Base-by-base conservation (phyloP, 2,329 filamentous ascomycete species). In the Seiridium cupressi region DNA sequence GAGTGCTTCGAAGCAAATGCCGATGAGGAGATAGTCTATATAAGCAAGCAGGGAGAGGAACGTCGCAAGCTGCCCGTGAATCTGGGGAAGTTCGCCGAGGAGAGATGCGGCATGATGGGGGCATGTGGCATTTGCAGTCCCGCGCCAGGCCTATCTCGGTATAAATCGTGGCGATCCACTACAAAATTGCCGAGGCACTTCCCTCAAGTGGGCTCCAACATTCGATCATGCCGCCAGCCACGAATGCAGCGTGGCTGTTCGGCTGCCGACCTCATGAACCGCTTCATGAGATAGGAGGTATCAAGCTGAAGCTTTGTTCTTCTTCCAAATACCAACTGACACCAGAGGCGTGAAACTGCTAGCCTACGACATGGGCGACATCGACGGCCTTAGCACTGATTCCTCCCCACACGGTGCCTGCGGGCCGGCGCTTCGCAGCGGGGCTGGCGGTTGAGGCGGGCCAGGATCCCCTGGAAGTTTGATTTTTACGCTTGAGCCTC, bases 61-160 rank as follows among this genome's bases (percentile, higher is more conserved):
- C 18, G 18, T 26, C 18, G 18, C 18, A 26, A 26, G 18, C 18
- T 26, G 18, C 18, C 18, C 18, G 42, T 46, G 55, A 54, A 51
- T 59, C 57, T 54, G 57, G 57, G 57, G 57, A 59, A 55, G 51
- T 44, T 55, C 51, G 51, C 51, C 51, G 51, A 44, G 36, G 36
- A 38, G n/a, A 8, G 36, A 55, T 55, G 36, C 38, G 31, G 51
- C 35, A 38, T 53, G 49, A 53, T 36, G 49, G 7, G 49, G 49
- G 49, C 38, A 55, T 38, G 51, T 54, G 51, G 51, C 51, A 54
- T 34, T 26, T 26, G n/a, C 40, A 9, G 11, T 31, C 26, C 10
- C 26, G 32, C 26, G 42, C 55, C 47, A 57, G 44, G 26, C 55
- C 47, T 18, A 26, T 42, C 36, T 38, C n/a, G 51, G 51, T 26